Evolutionary conservation across 2,329 filamentous ascomycete species (phyloP).

Genomic region (Magnaporthiopsis incrustans): DNA sequence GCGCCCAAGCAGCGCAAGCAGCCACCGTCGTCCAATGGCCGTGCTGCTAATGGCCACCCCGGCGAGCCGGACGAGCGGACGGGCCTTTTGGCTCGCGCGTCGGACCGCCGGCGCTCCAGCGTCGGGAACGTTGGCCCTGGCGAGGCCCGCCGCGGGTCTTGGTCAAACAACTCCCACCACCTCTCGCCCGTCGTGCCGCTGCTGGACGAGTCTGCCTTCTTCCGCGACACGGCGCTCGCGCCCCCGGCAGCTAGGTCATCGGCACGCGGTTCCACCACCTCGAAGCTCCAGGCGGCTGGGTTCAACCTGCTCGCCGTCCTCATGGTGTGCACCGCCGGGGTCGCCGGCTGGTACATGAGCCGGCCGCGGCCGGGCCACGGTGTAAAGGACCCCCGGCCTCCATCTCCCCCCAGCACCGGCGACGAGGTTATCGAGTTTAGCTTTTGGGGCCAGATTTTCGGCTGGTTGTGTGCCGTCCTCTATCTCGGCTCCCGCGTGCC

Average conservation of each 20-base stretch:
- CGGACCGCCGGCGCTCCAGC: neutral
- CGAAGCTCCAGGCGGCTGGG: slow-evolving; percentile 47
- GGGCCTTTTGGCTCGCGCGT: slow-evolving; percentile 31
- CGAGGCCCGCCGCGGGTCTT: slow-evolving; percentile 41
- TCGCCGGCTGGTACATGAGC: slow-evolving; percentile 78
- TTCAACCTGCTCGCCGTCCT: slow-evolving; percentile 72
- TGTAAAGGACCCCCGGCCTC: slow-evolving; percentile 33
- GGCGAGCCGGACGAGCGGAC: slow-evolving; percentile 40
- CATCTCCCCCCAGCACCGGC: slow-evolving; percentile 21
- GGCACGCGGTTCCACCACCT: slow-evolving; percentile 24
- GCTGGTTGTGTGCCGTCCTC: slow-evolving; percentile 81
- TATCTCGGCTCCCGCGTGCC: slow-evolving; percentile 88
- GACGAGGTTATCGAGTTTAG: slow-evolving; percentile 57
- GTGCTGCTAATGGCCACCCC: slow-evolving; percentile 14
- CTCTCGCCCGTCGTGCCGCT: slow-evolving; percentile 80
- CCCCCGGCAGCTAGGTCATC: neutral
- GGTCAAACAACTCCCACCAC: slow-evolving; percentile 51
- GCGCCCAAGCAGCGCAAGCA: slow-evolving; percentile 27
- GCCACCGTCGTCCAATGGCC: slow-evolving; percentile 7
- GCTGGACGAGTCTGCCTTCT: slow-evolving; percentile 36
- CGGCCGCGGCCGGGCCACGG: slow-evolving; percentile 34
- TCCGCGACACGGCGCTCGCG: slow-evolving; percentile 7
- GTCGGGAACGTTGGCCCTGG: slow-evolving; percentile 13
- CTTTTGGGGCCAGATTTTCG: slow-evolving; percentile 78
- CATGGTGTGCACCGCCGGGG: slow-evolving; percentile 75